Base-by-base conservation (phyloP, 2,329 filamentous ascomycete species). In the Ophiocordyceps sinensis region DNA sequence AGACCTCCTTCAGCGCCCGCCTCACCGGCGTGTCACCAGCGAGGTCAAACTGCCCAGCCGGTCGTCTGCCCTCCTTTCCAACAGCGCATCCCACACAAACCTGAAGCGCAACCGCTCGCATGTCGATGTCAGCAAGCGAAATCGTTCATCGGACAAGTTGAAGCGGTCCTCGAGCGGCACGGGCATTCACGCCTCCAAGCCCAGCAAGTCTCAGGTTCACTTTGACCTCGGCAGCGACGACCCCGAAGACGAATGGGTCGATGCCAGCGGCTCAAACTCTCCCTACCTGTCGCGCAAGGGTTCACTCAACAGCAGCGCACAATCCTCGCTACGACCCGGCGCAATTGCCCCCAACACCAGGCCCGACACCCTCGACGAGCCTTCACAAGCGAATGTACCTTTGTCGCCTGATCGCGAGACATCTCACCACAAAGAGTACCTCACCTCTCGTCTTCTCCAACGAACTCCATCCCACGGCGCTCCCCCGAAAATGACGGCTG, bases 381-480 rank as follows among this genome's bases (percentile, higher is more conserved):
- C 47, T 37, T 41, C 39, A 29, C 46, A 39, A 30, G 38, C 26
- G 21, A 42, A 37, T 14, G 32, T 44, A 36, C 45, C 49, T 23
- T 51, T 49, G 40, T 57, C 52, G 17, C 58, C 62, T 21, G 60
- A 65, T 32, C 63, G 61, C 43, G 59, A 67, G 43, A 64, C 62
- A 28, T 53, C 59, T 13, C 64, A 68, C 30, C 77, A 79, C 51
- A 79, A 76, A 45, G 74, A 78, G 50, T 75, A 79, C 45, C 71
- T 84, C 40, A 84, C 80, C 7, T 78, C 79, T 28, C 70, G 78
- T 44, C 60, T 85, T 31, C 66, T 86, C 2, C 73, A 81, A 52
- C 71, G 80, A 48, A 75, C 68, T 10, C 70, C 76, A 1, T 77
- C 77, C 7, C 68, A 76, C 45, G 68, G 73, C 45, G 71, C 73